Base-by-base conservation (phyloP, 768 basidiomycete genomes). In the Gymnopilus dilepis region DNA sequence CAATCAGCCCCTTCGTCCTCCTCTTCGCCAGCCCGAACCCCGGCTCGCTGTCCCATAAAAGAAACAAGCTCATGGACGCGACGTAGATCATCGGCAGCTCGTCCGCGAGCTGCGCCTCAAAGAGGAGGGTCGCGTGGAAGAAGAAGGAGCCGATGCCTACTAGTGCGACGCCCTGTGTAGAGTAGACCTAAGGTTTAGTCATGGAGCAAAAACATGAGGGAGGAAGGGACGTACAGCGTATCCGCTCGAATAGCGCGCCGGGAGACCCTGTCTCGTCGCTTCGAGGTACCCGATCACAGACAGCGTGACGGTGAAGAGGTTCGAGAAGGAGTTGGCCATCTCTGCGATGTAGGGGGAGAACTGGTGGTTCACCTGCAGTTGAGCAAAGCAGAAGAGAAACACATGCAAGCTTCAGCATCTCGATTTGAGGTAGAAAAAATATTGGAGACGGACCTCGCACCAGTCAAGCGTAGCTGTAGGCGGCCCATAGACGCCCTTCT, bases 21-120 rank as follows among this genome's bases (percentile, higher is more conserved):
- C 59, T 59, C 26, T 75, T 72, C 43, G 69, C 62, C 31, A 83
- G 53, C 38, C 67, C 72, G 62, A 83, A 88, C 2, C 87, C 87
- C 4, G 80, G 83, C 55, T 73, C 66, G 30, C 79, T 78, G 67
- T 91, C 88, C 69, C 88, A 85, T 17, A 88, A 72, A 33, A 90
- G 73, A 71, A 83, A 88, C 19, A 85, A 72, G 65, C 83, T 80
- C 74, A 86, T 85, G 40, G 84, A 84, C 5, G 84, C 83, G 56
- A 88, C 84, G 69, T 88, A 91, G 58, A 92, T 84, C 91, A 94
- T 93, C 1, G 91, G 91, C 8, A 94, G 77, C 70, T 94, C 92
- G 67, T 94, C 92, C 34, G 89, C 87, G 56, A 91, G 83, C 68
- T 94, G 92, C 9, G 91, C 90, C 64, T 86, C 82, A 72, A 86